Evolutionary conservation across 495 filamentous ascomycete genomes (phyloP).

Genomic region (Lophiostoma macrostomum): DNA sequence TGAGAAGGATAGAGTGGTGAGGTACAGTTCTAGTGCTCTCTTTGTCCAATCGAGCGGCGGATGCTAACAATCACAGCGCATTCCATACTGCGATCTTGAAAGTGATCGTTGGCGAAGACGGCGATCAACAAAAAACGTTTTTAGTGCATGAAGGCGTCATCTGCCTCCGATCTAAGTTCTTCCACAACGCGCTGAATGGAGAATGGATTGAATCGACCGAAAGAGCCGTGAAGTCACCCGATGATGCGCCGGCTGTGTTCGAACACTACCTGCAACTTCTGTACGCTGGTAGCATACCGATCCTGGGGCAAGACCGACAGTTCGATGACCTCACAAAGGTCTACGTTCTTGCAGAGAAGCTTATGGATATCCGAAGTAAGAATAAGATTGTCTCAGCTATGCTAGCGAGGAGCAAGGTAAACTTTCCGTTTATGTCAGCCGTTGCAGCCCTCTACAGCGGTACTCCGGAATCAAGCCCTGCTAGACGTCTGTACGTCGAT

Average conservation of each 20-base stretch:
- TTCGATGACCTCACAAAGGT: neutral
- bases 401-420: neutral
- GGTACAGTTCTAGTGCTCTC: too few species aligned
- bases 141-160: slow-evolving; percentile 11
- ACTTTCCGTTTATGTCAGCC: neutral
- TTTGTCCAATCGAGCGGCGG: too few species aligned
- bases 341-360: slow-evolving; percentile 16
- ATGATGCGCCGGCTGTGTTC: slow-evolving; percentile 2
- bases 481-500: neutral
- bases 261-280: slow-evolving; percentile 2
- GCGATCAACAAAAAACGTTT: neutral
- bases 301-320: neutral
- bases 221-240: neutral
- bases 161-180: slow-evolving; percentile 9
- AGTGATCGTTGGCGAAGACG: slow-evolving; percentile 1
- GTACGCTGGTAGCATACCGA: slow-evolving; percentile 2
- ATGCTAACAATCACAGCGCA: neutral
- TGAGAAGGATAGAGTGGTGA: too few species aligned
- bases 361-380: slow-evolving; percentile 3
- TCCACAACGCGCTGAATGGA: slow-evolving; percentile 15
- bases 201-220: slow-evolving; percentile 2
- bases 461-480: neutral
- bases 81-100: neutral
- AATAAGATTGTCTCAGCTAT: slow-evolving; percentile 7
- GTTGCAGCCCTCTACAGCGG: neutral